phyloP scores from a whole-genome alignment of 768 basidiomycete genomes.

The Hebeloma cylindrosporum region DNA sequence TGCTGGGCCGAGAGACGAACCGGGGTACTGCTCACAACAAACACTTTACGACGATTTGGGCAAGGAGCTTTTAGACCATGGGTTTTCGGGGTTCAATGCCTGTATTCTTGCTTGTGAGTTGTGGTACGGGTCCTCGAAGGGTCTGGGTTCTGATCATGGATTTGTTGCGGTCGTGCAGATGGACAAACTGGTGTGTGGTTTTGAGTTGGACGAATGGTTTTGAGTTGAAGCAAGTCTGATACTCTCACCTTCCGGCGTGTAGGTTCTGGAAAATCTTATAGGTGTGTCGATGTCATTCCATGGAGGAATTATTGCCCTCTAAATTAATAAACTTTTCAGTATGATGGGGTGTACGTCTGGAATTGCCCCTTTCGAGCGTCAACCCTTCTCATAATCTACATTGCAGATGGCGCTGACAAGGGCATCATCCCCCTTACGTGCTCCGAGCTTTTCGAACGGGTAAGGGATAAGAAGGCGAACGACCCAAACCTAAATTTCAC shows the following conservation, averaged over 20 bases:
- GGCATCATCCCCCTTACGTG: constrained; percentile 98
- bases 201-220: background rate
- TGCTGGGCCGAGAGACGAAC: constrained; percentile 85
- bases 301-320: background rate
- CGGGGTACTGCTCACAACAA: constrained; percentile 90
- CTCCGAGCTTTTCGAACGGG: constrained; percentile 86
- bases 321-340: constrained; percentile 41
- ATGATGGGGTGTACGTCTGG: constrained; percentile 89
- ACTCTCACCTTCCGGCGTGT: constrained; percentile 6
- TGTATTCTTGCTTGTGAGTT: constrained; percentile 98
- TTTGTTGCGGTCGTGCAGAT: constrained; percentile 35
- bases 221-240: constrained; percentile 2
- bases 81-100: constrained; percentile 95
- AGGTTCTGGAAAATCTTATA: constrained; percentile 94
- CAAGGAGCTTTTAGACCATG: constrained; percentile 91
- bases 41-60: constrained; percentile 94
- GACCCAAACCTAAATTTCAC: constrained; percentile 79
- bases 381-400: background rate
- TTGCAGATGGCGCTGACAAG: constrained; percentile 86
- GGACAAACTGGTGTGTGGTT: constrained; percentile 79
- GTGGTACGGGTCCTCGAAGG: background rate
- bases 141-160: background rate
- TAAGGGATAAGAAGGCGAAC: constrained; percentile 56
- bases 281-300: constrained; percentile 44
- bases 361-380: background rate